Percentiles rank a stretch among this genome's conserved stretches.
These are phyloP conservation scores for Pseudoturritis turrita DNA, from an alignment of 345 rosid species.

Conservation along the genomic window DNA sequence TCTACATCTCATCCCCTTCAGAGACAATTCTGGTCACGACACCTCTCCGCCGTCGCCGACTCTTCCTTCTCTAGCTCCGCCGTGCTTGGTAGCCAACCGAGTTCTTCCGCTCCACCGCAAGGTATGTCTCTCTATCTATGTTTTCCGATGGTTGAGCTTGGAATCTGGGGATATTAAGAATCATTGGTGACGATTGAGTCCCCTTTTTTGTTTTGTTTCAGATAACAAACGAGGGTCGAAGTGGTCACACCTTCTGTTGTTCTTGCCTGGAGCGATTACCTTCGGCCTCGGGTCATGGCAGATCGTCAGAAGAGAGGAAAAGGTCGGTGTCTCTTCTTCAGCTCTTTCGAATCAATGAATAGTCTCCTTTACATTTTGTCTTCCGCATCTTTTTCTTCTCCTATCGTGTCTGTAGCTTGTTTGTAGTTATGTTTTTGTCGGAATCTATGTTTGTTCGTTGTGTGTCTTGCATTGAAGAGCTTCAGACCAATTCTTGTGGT, in stretches of 20 bases:
- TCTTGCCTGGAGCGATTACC: slow-evolving; percentile 83
- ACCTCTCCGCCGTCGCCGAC: slow-evolving; percentile 26
- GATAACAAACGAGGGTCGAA: slow-evolving; percentile 39
- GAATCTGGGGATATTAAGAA: background rate
- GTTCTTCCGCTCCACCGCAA: slow-evolving; percentile 30
- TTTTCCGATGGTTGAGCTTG: slow-evolving; percentile 2
- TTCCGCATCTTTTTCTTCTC: background rate
- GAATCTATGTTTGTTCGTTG: background rate
- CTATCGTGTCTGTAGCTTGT: background rate
- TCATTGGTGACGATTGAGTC: background rate
- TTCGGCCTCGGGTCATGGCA: slow-evolving; percentile 99
- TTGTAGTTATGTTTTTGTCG: background rate
- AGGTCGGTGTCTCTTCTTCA: slow-evolving; percentile 41
- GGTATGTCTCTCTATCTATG: slow-evolving; percentile 31
- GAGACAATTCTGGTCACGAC: slow-evolving; percentile 19
- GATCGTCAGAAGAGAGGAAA: slow-evolving; percentile 83
- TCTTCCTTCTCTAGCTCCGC: slow-evolving; percentile 38
- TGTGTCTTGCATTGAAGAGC: background rate
- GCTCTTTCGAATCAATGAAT: background rate
- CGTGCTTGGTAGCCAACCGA: slow-evolving; percentile 27
- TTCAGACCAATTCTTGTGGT: background rate
- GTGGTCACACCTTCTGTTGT: slow-evolving; percentile 68
- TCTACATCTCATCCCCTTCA: slow-evolving; percentile 1
- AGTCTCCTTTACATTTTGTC: background rate
- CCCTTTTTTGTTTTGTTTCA: slow-evolving; percentile 16